Evolutionary conservation across 164 flowering plant species (phyloP).

Genomic region (Piper betle): DNA sequence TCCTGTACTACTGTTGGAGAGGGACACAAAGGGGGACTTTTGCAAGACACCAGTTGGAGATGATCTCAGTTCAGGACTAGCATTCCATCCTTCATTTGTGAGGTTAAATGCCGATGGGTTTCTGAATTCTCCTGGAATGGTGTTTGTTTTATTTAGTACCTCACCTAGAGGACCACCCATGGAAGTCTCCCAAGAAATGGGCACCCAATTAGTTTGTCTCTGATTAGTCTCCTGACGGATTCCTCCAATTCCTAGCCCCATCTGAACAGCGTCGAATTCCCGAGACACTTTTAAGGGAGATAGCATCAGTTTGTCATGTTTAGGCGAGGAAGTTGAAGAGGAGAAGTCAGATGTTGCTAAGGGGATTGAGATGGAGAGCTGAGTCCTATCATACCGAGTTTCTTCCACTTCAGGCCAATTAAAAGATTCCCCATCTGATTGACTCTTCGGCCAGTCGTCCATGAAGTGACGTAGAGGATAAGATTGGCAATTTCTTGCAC

Average conservation of each 20-base stretch:
- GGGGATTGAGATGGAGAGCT: constrained; percentile 69
- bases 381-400: constrained; percentile 47
- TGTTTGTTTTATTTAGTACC: constrained; percentile 40
- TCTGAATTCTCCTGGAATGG: constrained; percentile 16
- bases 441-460: constrained; percentile 60
- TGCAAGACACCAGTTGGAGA: constrained; percentile 78
- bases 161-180: constrained; percentile 90
- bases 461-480: constrained; percentile 53
- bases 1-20: constrained; percentile 77
- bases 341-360: constrained; percentile 37
- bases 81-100: constrained; percentile 53
- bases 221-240: constrained; percentile 19
- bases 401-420: constrained; percentile 46
- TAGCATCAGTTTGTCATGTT: constrained; percentile 31
- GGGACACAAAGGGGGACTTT: constrained; percentile 46
- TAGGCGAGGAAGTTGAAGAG: constrained; percentile 42
- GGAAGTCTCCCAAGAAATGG: constrained; percentile 55
- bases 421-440: constrained; percentile 22
- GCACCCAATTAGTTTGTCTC: constrained; percentile 46
- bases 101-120: constrained; percentile 38
- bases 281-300: constrained; percentile 46
- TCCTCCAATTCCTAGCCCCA: constrained; percentile 46
- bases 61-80: constrained; percentile 37
- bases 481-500: constrained; percentile 20
- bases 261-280: constrained; percentile 42